A percentile compares a stretch with the other conserved stretches of the same genome.
Evolutionary conservation across 2,329 filamentous ascomycete genomes (phyloP).

Genomic region (Ceratocystiopsis brevicomis): DNA sequence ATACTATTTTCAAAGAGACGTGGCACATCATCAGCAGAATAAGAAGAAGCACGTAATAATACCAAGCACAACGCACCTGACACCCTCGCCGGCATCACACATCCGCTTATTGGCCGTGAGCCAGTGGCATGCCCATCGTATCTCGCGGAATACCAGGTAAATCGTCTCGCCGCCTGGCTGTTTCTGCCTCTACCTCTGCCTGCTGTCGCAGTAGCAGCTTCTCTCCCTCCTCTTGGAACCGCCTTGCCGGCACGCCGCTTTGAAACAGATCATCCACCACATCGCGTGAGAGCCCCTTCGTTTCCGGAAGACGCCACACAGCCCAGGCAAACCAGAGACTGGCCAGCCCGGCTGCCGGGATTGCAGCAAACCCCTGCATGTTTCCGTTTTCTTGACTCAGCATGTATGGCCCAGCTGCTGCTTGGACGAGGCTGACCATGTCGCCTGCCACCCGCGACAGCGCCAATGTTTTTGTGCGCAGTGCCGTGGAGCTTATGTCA

Average conservation of each 20-base stretch:
- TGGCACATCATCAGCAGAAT: too few relatives aligned
- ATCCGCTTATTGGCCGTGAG: too few relatives aligned
- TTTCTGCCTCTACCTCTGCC: too few relatives aligned
- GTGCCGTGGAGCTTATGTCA: slow-evolving; percentile 6
- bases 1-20: too few relatives aligned
- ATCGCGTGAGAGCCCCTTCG: slow-evolving; percentile 8
- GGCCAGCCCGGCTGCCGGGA: slow-evolving; percentile 5
- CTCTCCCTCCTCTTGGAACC: slow-evolving; percentile 3
- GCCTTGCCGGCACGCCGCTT: slow-evolving; percentile 2
- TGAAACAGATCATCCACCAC: slow-evolving; percentile 9
- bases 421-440: slow-evolving; percentile 7
- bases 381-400: slow-evolving; percentile 7
- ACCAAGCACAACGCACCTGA: too few relatives aligned
- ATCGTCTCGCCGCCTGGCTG: too few relatives aligned
- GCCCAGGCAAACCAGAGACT: slow-evolving; percentile 7
- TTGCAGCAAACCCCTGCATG: slow-evolving; percentile 7
- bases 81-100: too few relatives aligned
- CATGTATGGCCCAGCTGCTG: slow-evolving; percentile 10
- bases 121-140: too few relatives aligned
- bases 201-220: not conserved
- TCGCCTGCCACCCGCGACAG: slow-evolving; percentile 8
- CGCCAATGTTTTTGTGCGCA: slow-evolving; percentile 9
- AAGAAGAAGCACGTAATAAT: too few relatives aligned
- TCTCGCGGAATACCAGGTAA: too few relatives aligned
- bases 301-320: slow-evolving; percentile 7